phyloP scores from a whole-genome alignment of 768 basidiomycete genomes.

The Tubosaeta sp. region DNA sequence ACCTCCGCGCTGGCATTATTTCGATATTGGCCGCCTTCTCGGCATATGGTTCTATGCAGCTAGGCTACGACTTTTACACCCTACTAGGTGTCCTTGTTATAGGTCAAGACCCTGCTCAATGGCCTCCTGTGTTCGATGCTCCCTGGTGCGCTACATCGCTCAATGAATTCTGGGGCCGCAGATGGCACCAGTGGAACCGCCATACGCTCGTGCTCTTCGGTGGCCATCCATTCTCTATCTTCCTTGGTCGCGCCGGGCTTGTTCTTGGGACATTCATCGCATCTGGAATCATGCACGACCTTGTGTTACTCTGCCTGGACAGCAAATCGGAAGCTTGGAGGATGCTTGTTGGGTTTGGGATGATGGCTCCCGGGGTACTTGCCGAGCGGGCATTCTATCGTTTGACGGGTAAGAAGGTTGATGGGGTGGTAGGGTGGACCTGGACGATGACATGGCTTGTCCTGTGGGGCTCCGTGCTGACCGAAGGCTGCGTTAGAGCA shows the following conservation, averaged over 20 bases:
- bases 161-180: conserved; percentile 34
- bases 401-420: not conserved
- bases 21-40: conserved; percentile 39
- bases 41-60: conserved; percentile 43
- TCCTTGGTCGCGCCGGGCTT: not conserved
- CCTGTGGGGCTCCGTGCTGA: not conserved
- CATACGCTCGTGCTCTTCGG: conserved; percentile 24
- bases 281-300: not conserved
- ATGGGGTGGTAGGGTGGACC: not conserved
- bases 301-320: conserved; percentile 19
- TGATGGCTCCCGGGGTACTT: conserved; percentile 47
- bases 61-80: conserved; percentile 24
- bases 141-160: conserved; percentile 37
- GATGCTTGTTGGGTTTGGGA: conserved; percentile 48
- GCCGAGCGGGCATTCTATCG: not conserved
- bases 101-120: conserved; percentile 26
- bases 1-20: conserved; percentile 40
- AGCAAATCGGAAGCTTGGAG: conserved; percentile 39
- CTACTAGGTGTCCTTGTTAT: conserved; percentile 25
- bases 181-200: conserved; percentile 39
- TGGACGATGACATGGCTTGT: not conserved
- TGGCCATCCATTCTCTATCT: not conserved
- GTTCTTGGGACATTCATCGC: not conserved
- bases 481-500: not conserved
- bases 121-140: conserved; percentile 31